Evolutionary conservation across 2,329 filamentous ascomycete genomes (phyloP).

Genomic region (Neoascochyta sp.): DNA sequence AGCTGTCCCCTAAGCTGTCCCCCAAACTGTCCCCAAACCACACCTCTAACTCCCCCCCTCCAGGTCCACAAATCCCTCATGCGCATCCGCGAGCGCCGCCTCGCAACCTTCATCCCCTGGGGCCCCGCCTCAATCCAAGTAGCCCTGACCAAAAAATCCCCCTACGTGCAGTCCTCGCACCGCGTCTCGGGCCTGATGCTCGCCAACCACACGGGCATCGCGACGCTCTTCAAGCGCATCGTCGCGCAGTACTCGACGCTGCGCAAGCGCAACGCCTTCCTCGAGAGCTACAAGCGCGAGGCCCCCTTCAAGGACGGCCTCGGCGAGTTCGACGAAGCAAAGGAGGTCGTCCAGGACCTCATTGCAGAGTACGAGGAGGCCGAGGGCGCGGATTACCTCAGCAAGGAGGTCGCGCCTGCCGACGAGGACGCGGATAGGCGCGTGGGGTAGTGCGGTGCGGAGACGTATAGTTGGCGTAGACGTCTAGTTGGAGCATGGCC

Average conservation of each 20-base stretch:
- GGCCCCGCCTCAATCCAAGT: conserved; percentile 97
- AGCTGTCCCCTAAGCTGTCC: neutral
- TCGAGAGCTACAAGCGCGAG: conserved; percentile 95
- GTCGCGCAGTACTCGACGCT: conserved; percentile 89
- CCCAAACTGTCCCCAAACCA: no score
- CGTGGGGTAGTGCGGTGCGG: conserved; percentile 12
- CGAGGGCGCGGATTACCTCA: conserved; percentile 85
- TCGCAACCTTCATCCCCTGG: conserved; percentile 98
- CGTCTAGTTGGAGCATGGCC: neutral
- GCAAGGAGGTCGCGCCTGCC: conserved; percentile 56
- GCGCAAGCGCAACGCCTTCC: conserved; percentile 92
- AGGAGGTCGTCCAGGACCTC: conserved; percentile 84
- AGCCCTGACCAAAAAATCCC: conserved; percentile 91
- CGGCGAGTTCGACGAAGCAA: conserved; percentile 90
- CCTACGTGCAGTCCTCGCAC: conserved; percentile 90
- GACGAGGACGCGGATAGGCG: conserved; percentile 35
- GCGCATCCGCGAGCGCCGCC: conserved; percentile 85
- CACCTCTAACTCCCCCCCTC: no score
- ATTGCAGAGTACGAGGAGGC: conserved; percentile 95
- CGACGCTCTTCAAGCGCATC: conserved; percentile 94
- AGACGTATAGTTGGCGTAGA: no score
- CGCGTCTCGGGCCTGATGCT: conserved; percentile 96
- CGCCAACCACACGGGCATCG: conserved; percentile 95
- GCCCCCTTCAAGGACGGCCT: conserved; percentile 88
- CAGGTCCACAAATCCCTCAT: conserved; percentile 92